These are phyloP conservation scores for Ganoderma resinaceum DNA, from an alignment of 1,284 basidiomycete species.

Conservation along the genomic window DNA sequence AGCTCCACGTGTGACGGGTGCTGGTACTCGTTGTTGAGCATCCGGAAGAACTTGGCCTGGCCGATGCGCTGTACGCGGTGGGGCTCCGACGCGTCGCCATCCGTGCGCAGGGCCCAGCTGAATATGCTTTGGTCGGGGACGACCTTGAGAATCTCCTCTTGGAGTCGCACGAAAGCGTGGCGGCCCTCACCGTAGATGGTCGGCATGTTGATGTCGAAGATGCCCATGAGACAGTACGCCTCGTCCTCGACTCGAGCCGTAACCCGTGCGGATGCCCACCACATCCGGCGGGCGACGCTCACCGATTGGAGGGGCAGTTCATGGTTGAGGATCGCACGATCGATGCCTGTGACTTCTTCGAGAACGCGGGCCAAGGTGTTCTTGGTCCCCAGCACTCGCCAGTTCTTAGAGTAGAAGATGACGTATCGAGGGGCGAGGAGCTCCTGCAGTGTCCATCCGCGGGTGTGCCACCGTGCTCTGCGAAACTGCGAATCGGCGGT, in stretches of 20 bases:
- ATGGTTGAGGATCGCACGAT: not conserved
- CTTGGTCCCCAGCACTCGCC: slow-evolving; percentile 11
- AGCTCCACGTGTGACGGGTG: not conserved
- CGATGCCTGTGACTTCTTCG: not conserved
- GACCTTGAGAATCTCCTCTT: slow-evolving; percentile 8
- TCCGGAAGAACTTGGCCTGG: slow-evolving; percentile 1
- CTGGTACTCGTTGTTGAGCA: slow-evolving; percentile 2
- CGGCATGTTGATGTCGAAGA: slow-evolving; percentile 13
- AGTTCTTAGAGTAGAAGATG: slow-evolving; percentile 8
- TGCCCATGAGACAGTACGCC: slow-evolving; percentile 14
- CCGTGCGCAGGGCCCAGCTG: not conserved
- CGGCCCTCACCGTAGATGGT: slow-evolving; percentile 12
- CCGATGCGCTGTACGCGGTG: not conserved
- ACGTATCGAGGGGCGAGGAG: slow-evolving; percentile 14
- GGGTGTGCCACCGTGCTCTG: slow-evolving; percentile 3
- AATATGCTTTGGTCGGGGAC: slow-evolving; percentile 1
- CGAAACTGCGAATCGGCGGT: not conserved
- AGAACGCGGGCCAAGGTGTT: not conserved
- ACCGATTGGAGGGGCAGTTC: not conserved
- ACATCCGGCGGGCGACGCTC: slow-evolving; percentile 4
- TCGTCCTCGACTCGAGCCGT: slow-evolving; percentile 9
- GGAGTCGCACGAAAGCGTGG: slow-evolving; percentile 6
- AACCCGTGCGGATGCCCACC: slow-evolving; percentile 3
- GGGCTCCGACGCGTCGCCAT: not conserved
- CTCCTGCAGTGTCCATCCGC: slow-evolving; percentile 11